These are phyloP conservation scores for Capsicum rhomboideum DNA, from an alignment of 257 asterid species.

Conservation along the genomic window DNA sequence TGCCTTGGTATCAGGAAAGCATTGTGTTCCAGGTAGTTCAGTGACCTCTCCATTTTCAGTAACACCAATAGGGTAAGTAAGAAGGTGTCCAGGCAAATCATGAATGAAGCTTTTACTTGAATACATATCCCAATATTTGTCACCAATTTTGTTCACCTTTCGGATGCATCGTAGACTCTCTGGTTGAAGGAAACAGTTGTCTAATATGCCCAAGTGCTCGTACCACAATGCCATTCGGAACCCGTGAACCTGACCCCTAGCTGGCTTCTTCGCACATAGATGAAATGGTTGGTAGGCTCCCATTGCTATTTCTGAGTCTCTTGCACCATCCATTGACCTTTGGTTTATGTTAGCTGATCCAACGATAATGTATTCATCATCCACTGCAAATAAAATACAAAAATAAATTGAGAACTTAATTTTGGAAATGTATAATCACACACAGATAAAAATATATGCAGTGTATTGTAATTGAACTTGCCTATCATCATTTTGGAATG, in stretches of 20 bases:
- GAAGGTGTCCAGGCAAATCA: constrained; percentile 9
- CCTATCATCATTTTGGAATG: constrained; percentile 12
- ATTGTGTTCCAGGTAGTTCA: not conserved
- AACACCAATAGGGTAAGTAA: not conserved
- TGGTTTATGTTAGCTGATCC: not conserved
- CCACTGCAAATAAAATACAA: not conserved
- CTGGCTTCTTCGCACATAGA: not conserved
- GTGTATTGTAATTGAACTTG: not conserved
- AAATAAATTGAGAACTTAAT: not conserved
- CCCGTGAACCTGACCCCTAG: constrained; percentile 6
- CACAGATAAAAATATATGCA: not conserved
- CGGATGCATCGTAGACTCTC: not conserved
- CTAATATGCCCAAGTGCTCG: constrained; percentile 7
- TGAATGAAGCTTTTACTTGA: not conserved
- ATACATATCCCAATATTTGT: constrained; percentile 5
- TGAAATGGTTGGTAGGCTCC: constrained; percentile 10
- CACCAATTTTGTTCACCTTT: constrained; percentile 6
- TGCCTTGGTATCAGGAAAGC: constrained; percentile 9
- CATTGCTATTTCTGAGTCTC: constrained; percentile 4
- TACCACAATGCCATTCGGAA: constrained; percentile 14
- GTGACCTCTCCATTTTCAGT: constrained; percentile 7
- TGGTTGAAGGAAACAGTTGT: not conserved
- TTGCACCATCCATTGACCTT: constrained; percentile 6
- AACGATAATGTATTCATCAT: not conserved
- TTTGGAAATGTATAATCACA: not conserved